Evolutionary conservation across 495 filamentous ascomycete species (phyloP).

Genomic region (Rhypophila decipiens): DNA sequence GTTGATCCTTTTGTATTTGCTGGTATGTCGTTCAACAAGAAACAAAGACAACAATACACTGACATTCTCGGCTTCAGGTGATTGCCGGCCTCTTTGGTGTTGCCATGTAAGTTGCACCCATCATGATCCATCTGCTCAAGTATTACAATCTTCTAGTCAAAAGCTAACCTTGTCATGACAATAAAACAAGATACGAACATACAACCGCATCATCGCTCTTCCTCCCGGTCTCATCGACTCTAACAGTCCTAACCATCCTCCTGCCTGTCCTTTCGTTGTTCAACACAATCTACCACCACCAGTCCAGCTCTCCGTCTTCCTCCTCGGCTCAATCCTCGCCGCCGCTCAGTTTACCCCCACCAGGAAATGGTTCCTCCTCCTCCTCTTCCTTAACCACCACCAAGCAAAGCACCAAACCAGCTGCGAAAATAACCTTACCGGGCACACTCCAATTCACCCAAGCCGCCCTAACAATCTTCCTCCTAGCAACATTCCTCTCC

Average conservation of each 20-base stretch:
- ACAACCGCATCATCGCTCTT: constrained; percentile 39
- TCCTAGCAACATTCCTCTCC: constrained; percentile 53
- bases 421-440: too few species aligned
- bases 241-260: constrained; percentile 43
- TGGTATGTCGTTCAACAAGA: too few species aligned
- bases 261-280: constrained; percentile 46
- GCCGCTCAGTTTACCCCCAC: constrained; percentile 18
- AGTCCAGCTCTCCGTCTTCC: constrained; percentile 10
- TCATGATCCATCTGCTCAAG: not conserved
- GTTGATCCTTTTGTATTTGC: too few species aligned
- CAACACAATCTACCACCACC: constrained; percentile 20
- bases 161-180: not conserved
- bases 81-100: constrained; percentile 20
- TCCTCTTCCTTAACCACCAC: too few species aligned
- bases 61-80: too few species aligned
- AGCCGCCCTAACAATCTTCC: constrained; percentile 42
- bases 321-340: constrained; percentile 7
- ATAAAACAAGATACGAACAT: constrained; percentile 38
- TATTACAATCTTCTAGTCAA: not conserved
- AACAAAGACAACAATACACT: too few species aligned
- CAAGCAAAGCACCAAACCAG: too few species aligned
- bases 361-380: too few species aligned
- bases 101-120: constrained; percentile 19
- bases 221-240: constrained; percentile 43
- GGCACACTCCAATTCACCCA: constrained; percentile 34